These are phyloP conservation scores for Starmerella apicola DNA, from an alignment of 805 yeast species.

Conservation along the genomic window DNA sequence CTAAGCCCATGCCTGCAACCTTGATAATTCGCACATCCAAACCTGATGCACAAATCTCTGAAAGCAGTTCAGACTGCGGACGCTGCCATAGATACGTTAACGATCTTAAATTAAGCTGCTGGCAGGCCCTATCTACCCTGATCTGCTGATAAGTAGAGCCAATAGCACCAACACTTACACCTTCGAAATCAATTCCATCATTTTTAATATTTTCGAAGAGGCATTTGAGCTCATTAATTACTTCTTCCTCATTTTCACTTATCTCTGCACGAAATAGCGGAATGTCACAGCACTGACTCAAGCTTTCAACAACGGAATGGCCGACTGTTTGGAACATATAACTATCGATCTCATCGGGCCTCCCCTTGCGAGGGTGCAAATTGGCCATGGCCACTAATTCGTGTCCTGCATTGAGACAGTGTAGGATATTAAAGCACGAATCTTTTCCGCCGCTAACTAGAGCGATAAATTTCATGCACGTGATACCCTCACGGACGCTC, in stretches of 20 bases:
- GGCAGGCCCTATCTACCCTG: constrained; percentile 84
- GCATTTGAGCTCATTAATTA: constrained; percentile 66
- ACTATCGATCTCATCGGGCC: constrained; percentile 69
- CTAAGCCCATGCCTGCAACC: constrained; percentile 85
- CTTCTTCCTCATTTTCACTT: constrained; percentile 61
- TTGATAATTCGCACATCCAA: constrained; percentile 77
- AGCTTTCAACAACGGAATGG: constrained; percentile 55
- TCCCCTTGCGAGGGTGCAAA: constrained; percentile 41
- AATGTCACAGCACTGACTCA: constrained; percentile 57
- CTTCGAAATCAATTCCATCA: constrained; percentile 60
- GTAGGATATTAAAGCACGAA: constrained; percentile 78
- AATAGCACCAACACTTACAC: constrained; percentile 92
- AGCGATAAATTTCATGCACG: constrained; percentile 76
- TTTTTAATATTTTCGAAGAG: constrained; percentile 38
- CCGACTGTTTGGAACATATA: constrained; percentile 98
- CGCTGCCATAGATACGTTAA: constrained; percentile 85
- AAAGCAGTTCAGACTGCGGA: constrained; percentile 64
- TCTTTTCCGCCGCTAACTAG: constrained; percentile 93
- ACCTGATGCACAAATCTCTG: constrained; percentile 58
- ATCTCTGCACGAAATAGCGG: constrained; percentile 69
- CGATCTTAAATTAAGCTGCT: constrained; percentile 51
- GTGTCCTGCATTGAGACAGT: constrained; percentile 78
- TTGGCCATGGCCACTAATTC: constrained; percentile 77
- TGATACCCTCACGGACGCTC: background rate
- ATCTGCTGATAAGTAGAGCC: constrained; percentile 90